phyloP scores from a whole-genome alignment of 495 filamentous ascomycete genomes.

The Xylaria curta region DNA sequence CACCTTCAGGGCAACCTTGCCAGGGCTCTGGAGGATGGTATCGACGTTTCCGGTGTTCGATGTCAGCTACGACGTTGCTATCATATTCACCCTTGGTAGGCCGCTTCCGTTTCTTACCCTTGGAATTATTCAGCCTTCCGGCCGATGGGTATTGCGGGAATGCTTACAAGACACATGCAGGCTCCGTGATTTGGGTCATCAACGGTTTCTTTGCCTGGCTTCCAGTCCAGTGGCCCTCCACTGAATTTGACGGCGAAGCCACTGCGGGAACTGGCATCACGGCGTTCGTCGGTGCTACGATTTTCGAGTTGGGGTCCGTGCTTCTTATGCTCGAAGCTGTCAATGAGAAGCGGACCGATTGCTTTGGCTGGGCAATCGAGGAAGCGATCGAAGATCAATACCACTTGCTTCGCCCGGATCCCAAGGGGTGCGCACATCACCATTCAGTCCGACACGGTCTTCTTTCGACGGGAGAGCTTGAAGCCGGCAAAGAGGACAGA shows the following conservation, averaged over 20 bases:
- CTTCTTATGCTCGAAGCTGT: slow-evolving; percentile 72
- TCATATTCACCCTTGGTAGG: slow-evolving; percentile 65
- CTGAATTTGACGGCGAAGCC: slow-evolving; percentile 62
- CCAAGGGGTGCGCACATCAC: slow-evolving; percentile 58
- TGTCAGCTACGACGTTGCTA: slow-evolving; percentile 70
- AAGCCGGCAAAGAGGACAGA: slow-evolving; percentile 21
- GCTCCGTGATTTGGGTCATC: slow-evolving; percentile 68
- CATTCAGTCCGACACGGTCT: slow-evolving; percentile 42
- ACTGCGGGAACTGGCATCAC: slow-evolving; percentile 64
- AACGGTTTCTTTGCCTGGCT: slow-evolving; percentile 74
- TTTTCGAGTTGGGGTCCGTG: slow-evolving; percentile 71
- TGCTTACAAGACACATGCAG: slow-evolving; percentile 24
- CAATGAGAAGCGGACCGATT: slow-evolving; percentile 68
- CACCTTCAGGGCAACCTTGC: slow-evolving; percentile 44
- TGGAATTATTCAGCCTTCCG: not conserved
- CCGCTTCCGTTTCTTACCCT: not conserved
- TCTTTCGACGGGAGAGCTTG: slow-evolving; percentile 4
- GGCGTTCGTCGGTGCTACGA: slow-evolving; percentile 71
- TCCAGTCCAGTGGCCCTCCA: slow-evolving; percentile 60
- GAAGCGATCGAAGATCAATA: slow-evolving; percentile 46
- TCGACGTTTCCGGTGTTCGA: slow-evolving; percentile 70
- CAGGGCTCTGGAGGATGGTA: slow-evolving; percentile 62
- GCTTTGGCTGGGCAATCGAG: slow-evolving; percentile 75
- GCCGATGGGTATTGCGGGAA: not conserved
- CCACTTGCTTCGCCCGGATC: slow-evolving; percentile 38